Base-by-base conservation (phyloP, 805 yeast species). In the Lachancea lanzarotensis region DNA sequence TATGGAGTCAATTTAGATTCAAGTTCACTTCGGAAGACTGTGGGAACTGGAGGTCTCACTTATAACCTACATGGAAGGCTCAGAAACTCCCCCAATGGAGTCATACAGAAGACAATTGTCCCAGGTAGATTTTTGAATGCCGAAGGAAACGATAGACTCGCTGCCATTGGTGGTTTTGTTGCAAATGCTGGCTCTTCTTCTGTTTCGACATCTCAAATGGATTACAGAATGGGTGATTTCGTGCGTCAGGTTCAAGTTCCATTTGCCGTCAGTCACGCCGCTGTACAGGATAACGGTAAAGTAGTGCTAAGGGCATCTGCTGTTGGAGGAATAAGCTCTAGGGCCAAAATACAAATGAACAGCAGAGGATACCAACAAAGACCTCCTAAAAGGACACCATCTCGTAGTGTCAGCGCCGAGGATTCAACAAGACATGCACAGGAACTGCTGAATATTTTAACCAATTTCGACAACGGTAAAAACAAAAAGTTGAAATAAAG, bases 11-110 rank as follows among this genome's bases (percentile, higher is more conserved):
- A 35, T 9, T 40, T 38, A n/a, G 48, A 49, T 15, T 35, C 46
- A 8, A 25, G 37, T 15, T 32, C 42, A 9, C 46, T 51, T 12
- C 50, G 50, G 35, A 61, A 62, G 22, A 60, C 78, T 38, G 74
- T 81, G 43, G 95, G 89, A 27, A 76, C 84, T 7, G 95, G 84
- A 25, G 95, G 95, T 6, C 71, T 86, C 48, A 75, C 86, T 1
- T 87, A 85, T 55, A 71, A 70, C 33, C 74, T 83, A 49, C 74
- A 72, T 46, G 95, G 95, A 6, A 75, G 87, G 60, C 66, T 87
- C 32, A 59, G 69, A 46, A 83, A 79, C 60, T 71, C 84, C 3
- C 93, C 95, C 18, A 78, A 81, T 55, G 95, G 95, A 40, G 65
- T 79, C 19, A 67, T 74, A 38, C 63, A 66, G 11, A 75, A 74